Evolutionary conservation across 306 rosid genomes (phyloP).

Genomic region (Dryas octopetala): DNA sequence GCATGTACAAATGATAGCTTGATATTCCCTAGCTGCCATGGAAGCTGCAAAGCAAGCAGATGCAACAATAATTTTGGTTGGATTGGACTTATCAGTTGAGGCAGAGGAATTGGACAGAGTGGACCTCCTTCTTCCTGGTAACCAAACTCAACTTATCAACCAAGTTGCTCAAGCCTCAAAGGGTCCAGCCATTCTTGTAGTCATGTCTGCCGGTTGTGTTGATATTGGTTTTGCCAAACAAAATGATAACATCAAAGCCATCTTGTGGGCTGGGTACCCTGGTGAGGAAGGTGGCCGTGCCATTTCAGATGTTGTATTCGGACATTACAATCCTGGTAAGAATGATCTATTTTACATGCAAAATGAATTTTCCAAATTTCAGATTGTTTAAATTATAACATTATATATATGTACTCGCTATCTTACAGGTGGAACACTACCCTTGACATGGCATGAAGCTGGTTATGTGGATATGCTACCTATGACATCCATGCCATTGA

Average conservation of each 20-base stretch:
- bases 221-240: constrained; percentile 21
- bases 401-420: too few species aligned
- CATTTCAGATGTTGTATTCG: constrained; percentile 29
- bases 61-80: constrained; percentile 17
- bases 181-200: constrained; percentile 25
- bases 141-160: constrained; percentile 20
- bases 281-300: constrained; percentile 37
- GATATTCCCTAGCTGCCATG: constrained; percentile 10
- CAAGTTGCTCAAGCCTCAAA: constrained; percentile 19
- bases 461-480: constrained; percentile 30
- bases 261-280: constrained; percentile 31
- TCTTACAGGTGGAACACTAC: constrained; percentile 38
- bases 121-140: constrained; percentile 23
- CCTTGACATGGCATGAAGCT: constrained; percentile 34
- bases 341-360: not conserved
- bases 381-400: too few species aligned
- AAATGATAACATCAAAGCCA: constrained; percentile 9
- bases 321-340: constrained; percentile 37
- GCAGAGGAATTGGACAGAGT: constrained; percentile 21
- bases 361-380: too few species aligned
- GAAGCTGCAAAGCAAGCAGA: constrained; percentile 17
- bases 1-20: not conserved
- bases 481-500: constrained; percentile 33
- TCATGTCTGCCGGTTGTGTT: constrained; percentile 21
- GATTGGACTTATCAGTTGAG: constrained; percentile 11